A percentile compares a stretch with the other conserved stretches of the same genome.
These are phyloP conservation scores for Diaporthe citriasiana DNA, from an alignment of 2,329 filamentous ascomycete genomes.

Conservation along the genomic window DNA sequence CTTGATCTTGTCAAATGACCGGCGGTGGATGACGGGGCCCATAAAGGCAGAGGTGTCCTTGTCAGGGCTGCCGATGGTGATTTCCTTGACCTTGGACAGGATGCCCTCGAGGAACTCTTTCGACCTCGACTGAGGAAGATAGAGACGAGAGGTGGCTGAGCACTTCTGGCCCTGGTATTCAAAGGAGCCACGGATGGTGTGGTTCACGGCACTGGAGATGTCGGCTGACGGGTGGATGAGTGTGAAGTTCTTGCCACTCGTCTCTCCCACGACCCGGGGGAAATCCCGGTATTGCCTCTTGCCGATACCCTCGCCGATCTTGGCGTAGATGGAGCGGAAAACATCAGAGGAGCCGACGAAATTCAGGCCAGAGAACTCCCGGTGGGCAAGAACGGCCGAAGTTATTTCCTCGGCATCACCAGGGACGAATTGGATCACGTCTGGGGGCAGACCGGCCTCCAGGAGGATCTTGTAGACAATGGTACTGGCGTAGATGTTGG, in stretches of 20 bases:
- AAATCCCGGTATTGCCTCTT: constrained; percentile 87
- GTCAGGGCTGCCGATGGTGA: constrained; percentile 50
- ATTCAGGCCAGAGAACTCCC: constrained; percentile 87
- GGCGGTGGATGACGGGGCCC: constrained; percentile 64
- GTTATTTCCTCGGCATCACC: constrained; percentile 90
- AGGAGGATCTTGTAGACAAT: constrained; percentile 90
- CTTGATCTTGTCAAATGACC: constrained; percentile 61
- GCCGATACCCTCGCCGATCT: constrained; percentile 85
- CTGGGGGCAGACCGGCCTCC: constrained; percentile 88
- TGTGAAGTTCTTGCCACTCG: constrained; percentile 67
- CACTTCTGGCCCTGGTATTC: constrained; percentile 68
- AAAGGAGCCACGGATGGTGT: constrained; percentile 63
- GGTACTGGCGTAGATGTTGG: constrained; percentile 92
- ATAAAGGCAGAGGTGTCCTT: constrained; percentile 56
- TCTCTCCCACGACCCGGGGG: constrained; percentile 65
- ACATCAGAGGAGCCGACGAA: constrained; percentile 95
- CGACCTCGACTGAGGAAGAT: constrained; percentile 64
- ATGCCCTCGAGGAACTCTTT: constrained; percentile 55
- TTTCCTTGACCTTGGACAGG: constrained; percentile 53
- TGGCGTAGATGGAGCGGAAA: constrained; percentile 89
- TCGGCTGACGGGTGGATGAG: constrained; percentile 64
- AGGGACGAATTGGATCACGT: constrained; percentile 94
- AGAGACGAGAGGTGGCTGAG: constrained; percentile 65
- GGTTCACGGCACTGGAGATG: constrained; percentile 58
- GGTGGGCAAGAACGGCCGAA: constrained; percentile 80